Evolutionary conservation across 1,139 yeast genomes (phyloP), one percentile per base, ranked within the genome.

Genomic region (Pichia inconspicua): DNA sequence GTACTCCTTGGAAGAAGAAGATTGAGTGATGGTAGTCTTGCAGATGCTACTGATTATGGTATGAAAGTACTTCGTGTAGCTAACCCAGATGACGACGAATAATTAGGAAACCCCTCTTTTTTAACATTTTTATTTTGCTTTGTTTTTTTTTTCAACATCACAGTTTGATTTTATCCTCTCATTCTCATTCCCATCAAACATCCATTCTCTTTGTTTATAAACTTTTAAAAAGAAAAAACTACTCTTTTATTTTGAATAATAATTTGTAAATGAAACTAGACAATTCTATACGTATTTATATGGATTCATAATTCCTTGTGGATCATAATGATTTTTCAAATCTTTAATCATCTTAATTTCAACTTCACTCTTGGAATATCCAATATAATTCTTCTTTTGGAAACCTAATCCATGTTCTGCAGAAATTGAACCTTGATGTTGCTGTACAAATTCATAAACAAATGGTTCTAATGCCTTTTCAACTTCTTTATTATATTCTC

Each of bases 361-460:
- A 44, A 70, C 69, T 8, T 75, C 79, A 55, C 78, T 78, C 72
- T 89, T 90, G 54, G 95, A 78, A 70, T 90, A 90, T 11, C 83
- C 83, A 57, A 90, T 76, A 65, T 85, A 92, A 62, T 85, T 84
- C 59, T 84, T 86, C 82, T 92, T 92, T 63, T 90, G 96, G 77
- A 92, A 86, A 1, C 98, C 98, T 53, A 92, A 74, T 5, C 98
- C 98, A 66, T 92, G 98, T 67, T 92, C 98, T 40, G 97, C 98
- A 52, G 95, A 84, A 46, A 92, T 83, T 1, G 97, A 88, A 31
- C 98, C 98, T 40, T 80, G 69, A 53, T 82, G 76, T 32, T 68
- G 60, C 48, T 77, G 74, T 53, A 92, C 85, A 85, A 92, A 89
- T 69, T 92, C 95, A 61, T 88, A 92, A 30, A 92, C 92, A 68